Percentiles rank a stretch among this genome's conserved stretches.
phyloP scores from a whole-genome alignment of 2,329 filamentous ascomycete species.

The Penicillium nordicum region DNA sequence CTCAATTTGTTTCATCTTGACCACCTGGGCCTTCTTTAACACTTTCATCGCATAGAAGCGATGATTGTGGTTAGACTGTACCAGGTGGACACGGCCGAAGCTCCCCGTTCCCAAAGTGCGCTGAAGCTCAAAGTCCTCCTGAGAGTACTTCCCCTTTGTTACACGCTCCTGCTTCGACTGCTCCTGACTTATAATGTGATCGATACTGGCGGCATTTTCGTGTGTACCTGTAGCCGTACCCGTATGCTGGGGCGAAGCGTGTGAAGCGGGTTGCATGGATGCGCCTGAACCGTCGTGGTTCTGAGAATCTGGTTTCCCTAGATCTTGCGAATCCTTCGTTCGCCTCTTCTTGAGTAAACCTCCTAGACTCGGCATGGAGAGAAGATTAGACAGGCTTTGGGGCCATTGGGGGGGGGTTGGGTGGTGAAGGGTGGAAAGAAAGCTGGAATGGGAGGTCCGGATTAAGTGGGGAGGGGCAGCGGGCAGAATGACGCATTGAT shows the following conservation, averaged over 20 bases:
- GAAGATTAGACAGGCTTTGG: slow-evolving; percentile 15
- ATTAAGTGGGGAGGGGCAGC: slow-evolving; percentile 25
- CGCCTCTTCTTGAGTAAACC: slow-evolving; percentile 94
- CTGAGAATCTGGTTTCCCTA: slow-evolving; percentile 2
- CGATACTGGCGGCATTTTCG: slow-evolving; percentile 73
- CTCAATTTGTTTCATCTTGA: slow-evolving; percentile 99
- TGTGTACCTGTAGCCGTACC: slow-evolving; percentile 30
- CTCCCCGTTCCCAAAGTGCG: slow-evolving; percentile 93
- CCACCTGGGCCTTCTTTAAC: slow-evolving; percentile 94
- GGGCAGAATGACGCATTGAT: slow-evolving; percentile 28
- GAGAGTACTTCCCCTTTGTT: slow-evolving; percentile 96
- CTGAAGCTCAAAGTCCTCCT: slow-evolving; percentile 84
- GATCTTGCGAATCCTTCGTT: slow-evolving; percentile 73
- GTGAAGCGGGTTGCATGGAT: slow-evolving; percentile 37
- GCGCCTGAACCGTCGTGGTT: slow-evolving; percentile 25
- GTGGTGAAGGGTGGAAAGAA: slow-evolving; percentile 24
- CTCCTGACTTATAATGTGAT: slow-evolving; percentile 68
- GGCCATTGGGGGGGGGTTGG: slow-evolving; percentile 14
- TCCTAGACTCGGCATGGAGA: slow-evolving; percentile 84
- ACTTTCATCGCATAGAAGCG: slow-evolving; percentile 98
- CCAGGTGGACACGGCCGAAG: slow-evolving; percentile 92
- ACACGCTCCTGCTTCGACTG: slow-evolving; percentile 50
- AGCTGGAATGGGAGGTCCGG: slow-evolving; percentile 22
- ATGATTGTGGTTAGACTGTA: slow-evolving; percentile 97
- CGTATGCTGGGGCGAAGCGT: slow-evolving; percentile 48